These are phyloP conservation scores for Diaporthe eres DNA, from an alignment of 2,329 filamentous ascomycete genomes.

Conservation along the genomic window DNA sequence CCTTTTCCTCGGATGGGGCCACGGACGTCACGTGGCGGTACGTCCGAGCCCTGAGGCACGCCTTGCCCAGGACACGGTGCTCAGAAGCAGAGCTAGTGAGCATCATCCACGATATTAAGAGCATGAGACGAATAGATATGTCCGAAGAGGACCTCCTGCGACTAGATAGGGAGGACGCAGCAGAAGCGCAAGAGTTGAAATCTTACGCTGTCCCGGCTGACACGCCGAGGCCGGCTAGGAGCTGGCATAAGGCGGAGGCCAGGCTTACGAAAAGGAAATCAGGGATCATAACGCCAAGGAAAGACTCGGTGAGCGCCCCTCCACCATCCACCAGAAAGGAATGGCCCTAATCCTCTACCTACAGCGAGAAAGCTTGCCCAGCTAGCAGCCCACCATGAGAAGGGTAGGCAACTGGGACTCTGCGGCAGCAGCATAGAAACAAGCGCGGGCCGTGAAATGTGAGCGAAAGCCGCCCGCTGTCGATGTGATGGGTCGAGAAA, in stretches of 20 bases:
- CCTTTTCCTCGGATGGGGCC: constrained; percentile 91
- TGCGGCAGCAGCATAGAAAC: neutral
- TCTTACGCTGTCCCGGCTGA: constrained; percentile 78
- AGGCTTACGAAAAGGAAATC: neutral
- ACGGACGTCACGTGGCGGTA: constrained; percentile 77
- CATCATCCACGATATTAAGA: constrained; percentile 91
- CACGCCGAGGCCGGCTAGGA: accelerated
- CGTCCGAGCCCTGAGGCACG: constrained; percentile 78
- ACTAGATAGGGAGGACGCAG: constrained; percentile 83
- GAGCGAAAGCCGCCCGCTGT: too few species aligned
- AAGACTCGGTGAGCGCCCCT: neutral
- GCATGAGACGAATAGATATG: constrained; percentile 84
- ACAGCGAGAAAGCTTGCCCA: neutral
- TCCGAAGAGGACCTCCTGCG: constrained; percentile 86
- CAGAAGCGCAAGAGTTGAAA: constrained; percentile 81
- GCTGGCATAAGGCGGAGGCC: neutral
- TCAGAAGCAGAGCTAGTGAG: constrained; percentile 91
- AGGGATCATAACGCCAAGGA: neutral
- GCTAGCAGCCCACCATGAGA: neutral
- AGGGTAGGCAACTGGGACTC: neutral
- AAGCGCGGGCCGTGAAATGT: too few species aligned
- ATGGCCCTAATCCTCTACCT: neutral
- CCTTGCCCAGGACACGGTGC: constrained; percentile 79
- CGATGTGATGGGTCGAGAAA: too few species aligned
- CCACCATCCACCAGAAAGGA: neutral